Evolutionary conservation across 768 basidiomycete genomes (phyloP).

Genomic region (Kwoniella mangroviensis): DNA sequence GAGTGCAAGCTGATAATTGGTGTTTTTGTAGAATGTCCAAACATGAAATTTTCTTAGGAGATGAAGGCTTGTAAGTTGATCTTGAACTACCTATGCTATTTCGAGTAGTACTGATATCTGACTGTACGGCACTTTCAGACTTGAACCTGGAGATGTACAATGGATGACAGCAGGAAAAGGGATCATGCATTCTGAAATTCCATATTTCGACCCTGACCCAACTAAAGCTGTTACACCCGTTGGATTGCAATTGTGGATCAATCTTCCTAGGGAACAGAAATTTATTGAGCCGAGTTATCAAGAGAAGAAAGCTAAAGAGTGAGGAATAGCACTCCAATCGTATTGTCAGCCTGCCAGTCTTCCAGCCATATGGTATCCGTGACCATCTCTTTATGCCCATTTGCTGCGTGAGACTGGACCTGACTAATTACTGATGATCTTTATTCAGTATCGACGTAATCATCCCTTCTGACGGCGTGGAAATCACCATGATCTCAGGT

Average conservation of each 20-base stretch:
- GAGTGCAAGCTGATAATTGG: neutral
- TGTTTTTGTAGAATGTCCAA: conserved; percentile 64
- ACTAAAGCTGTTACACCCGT: conserved; percentile 67
- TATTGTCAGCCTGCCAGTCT: too few relatives aligned
- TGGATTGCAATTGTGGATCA: conserved; percentile 73
- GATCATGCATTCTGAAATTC: conserved; percentile 66
- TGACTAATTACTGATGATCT: neutral
- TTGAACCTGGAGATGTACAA: conserved; percentile 78
- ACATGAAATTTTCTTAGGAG: conserved; percentile 86
- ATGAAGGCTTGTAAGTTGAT: conserved; percentile 46
- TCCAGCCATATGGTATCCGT: too few relatives aligned
- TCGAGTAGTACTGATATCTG: neutral
- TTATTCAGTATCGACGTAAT: conserved; percentile 63
- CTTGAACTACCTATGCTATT: too few relatives aligned
- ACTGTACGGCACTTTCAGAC: conserved; percentile 25
- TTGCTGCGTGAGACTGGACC: neutral
- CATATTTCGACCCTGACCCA: conserved; percentile 68
- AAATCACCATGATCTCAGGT: conserved; percentile 85
- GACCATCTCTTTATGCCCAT: too few relatives aligned
- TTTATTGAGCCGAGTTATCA: conserved; percentile 65
- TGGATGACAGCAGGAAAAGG: conserved; percentile 72
- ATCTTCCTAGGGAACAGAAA: conserved; percentile 66
- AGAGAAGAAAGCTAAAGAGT: conserved; percentile 54
- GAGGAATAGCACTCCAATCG: conserved; percentile 21
- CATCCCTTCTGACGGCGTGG: conserved; percentile 57